These are phyloP conservation scores for Lolium perenne DNA, from an alignment of 176 grass and related monocot species.

Conservation along the genomic window DNA sequence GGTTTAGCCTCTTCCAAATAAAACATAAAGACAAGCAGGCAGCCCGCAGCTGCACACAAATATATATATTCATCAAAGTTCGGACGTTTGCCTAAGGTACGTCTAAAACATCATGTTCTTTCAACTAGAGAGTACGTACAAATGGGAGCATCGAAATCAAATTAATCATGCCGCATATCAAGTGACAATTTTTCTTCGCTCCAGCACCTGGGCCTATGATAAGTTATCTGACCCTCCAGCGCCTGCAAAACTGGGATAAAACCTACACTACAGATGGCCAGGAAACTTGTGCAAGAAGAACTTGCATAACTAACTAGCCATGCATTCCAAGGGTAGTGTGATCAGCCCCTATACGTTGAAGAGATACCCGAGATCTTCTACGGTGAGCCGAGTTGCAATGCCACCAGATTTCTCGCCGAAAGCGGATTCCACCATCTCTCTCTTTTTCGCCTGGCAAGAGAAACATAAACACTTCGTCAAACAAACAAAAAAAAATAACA, in stretches of 20 bases:
- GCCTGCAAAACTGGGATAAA: background rate
- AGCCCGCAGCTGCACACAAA: no score
- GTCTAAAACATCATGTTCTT: no score
- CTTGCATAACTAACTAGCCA: background rate
- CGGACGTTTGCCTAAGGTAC: no score
- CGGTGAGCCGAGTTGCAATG: conserved; percentile 64
- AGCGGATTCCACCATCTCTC: conserved; percentile 78
- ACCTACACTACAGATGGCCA: background rate
- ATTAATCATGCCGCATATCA: background rate
- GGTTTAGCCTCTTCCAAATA: no score
- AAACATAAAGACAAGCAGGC: no score
- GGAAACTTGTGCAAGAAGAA: background rate
- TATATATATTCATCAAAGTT: no score
- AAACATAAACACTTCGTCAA: background rate
- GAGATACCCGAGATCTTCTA: conserved; percentile 83
- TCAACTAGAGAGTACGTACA: background rate
- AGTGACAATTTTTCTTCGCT: background rate
- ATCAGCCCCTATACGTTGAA: conserved; percentile 64
- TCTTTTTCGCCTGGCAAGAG: conserved; percentile 77
- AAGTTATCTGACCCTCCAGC: background rate
- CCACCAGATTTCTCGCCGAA: conserved; percentile 69
- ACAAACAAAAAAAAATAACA: background rate
- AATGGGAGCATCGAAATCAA: background rate
- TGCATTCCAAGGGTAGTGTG: background rate
- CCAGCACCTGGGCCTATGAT: background rate